Base-by-base conservation (phyloP, 164 flowering plant genomes). In the Vitis rotundifolia region DNA sequence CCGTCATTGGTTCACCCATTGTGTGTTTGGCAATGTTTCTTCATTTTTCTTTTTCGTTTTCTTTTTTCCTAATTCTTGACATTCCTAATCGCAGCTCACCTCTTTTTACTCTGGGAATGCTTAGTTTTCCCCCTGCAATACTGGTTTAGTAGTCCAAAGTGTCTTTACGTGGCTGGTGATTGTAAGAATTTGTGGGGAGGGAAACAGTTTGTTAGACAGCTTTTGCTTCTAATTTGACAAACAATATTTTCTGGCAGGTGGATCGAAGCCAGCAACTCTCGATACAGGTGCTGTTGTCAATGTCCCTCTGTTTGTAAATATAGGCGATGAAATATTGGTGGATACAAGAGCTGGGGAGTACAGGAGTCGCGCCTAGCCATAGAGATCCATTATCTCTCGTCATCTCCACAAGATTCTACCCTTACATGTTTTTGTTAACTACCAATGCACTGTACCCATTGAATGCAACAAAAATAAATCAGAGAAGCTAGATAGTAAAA, bases 291-390 rank as follows among this genome's bases (percentile, higher is more conserved):
- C 89, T 55, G 78, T 85, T 8, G 93, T 95, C 11, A 87, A 68
- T 58, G 97, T 93, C 26, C 98, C 99, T 3, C 76, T 93, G 75
- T 95, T 95, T 75, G 73, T 93, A 31, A 87, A 86, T 72, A 63
- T 52, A 15, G 97, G 92, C 6, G 92, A 91, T 8, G 84, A 82
- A 60, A 89, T 96, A 60, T 26, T 93, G 86, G 86, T 93, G 64
- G 95, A 93, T 71, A 81, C 99, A 31, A 92, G 94, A 89, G 89
- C 91, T 28, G 94, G 97, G 66, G 85, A 80, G 78, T 94, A 94
- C 81, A 85, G 83, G 86, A 90, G 79, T 80, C 83, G 97, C 16
- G 95, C 85, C 12, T 84, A 73, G 72, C 18, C 52, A 29, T 31
- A n/a, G 29, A 60, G 50, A 22, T 5, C 22, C 61, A 49, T 44